Percentiles rank a stretch among this genome's conserved stretches.
Evolutionary conservation across 179 eudicot species (phyloP).

Genomic region (Silene coronaria): DNA sequence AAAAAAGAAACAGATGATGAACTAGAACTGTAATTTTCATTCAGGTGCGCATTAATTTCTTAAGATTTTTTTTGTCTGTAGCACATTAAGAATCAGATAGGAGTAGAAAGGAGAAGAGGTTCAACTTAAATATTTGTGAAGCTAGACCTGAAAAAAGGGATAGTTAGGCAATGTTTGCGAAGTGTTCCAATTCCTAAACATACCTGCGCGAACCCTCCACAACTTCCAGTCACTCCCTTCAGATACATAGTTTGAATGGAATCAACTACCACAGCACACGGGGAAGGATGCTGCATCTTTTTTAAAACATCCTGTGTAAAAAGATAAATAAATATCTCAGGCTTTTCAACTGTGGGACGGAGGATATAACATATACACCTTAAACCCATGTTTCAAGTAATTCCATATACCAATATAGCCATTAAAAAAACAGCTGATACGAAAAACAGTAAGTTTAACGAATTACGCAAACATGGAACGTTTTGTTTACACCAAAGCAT

Average conservation of each 20-base stretch:
- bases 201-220: slow-evolving; percentile 85
- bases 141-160: not conserved
- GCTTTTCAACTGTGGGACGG: not conserved
- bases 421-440: not conserved
- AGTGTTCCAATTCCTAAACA: not conserved
- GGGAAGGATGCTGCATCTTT: slow-evolving; percentile 52
- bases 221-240: slow-evolving; percentile 70
- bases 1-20: no score
- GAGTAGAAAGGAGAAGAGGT: no score
- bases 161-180: not conserved
- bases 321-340: slow-evolving; percentile 15
- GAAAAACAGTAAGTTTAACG: slow-evolving; percentile 21
- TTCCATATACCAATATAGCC: not conserved
- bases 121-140: not conserved
- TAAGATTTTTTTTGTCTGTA: not conserved
- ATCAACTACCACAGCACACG: slow-evolving; percentile 77
- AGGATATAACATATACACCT: not conserved
- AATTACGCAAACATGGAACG: not conserved
- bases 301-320: slow-evolving; percentile 57
- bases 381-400: not conserved
- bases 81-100: no score
- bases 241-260: slow-evolving; percentile 90
- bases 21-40: not conserved
- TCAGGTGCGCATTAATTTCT: not conserved
- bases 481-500: not conserved